Conservation (phyloP, 352 stramenopile species). For the Globisporangium paddicum region DNA sequence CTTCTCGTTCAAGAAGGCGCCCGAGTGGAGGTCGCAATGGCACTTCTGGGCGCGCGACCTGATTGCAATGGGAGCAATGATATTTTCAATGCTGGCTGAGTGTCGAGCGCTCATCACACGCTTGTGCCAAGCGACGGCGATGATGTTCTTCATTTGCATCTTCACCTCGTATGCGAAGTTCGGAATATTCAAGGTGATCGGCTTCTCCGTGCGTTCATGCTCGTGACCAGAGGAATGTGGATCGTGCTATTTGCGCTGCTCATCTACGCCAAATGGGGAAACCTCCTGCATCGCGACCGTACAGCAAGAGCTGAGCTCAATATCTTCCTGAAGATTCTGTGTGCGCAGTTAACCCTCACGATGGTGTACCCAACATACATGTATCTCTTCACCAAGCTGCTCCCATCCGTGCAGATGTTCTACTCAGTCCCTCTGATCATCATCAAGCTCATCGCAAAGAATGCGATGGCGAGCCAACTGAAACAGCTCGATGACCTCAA, state of each 20-base stretch:
- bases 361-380: not conserved
- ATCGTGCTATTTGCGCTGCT: not conserved
- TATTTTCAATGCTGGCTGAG: not conserved
- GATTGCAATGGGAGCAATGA: not conserved
- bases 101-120: not conserved
- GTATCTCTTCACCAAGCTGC: not conserved
- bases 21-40: not conserved
- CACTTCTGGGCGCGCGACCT: not conserved
- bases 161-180: not conserved
- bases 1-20: not conserved
- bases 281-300: not conserved
- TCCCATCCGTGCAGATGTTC: not conserved
- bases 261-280: not conserved
- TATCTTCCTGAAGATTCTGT: not conserved
- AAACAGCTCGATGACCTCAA: not conserved
- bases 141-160: not conserved
- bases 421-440: not conserved
- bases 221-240: not conserved
- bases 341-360: not conserved
- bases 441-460: not conserved
- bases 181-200: not conserved
- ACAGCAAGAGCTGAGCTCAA: not conserved
- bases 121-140: not conserved
- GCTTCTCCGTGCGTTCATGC: not conserved
- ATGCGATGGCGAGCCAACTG: not conserved